Conservation (phyloP, 331 rosid species). For the Erythrophleum ivorense region DNA sequence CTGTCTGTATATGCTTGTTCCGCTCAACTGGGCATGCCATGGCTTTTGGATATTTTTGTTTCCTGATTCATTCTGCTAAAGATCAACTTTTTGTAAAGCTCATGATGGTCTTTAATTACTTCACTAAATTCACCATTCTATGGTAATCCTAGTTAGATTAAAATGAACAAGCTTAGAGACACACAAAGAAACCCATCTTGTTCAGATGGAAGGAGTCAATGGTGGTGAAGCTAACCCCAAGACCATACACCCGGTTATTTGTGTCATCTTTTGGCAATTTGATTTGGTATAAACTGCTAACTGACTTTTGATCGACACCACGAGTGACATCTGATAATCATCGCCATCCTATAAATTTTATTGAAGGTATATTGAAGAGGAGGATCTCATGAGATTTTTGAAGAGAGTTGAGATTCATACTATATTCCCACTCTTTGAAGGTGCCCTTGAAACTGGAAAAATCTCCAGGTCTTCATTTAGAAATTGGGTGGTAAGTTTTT, state of each 20-base stretch:
- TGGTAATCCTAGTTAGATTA: neutral
- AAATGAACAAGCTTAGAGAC: neutral
- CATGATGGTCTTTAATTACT: neutral
- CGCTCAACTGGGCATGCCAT: neutral
- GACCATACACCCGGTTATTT: too few species aligned
- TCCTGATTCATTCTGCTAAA: neutral
- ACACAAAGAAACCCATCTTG: neutral
- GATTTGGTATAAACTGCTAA: too few species aligned
- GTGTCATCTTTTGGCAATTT: too few species aligned
- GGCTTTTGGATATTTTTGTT: neutral
- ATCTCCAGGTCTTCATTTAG: conserved; percentile 75
- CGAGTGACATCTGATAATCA: neutral
- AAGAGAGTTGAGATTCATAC: conserved; percentile 75
- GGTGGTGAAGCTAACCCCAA: too few species aligned
- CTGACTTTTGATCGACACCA: neutral
- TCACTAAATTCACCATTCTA: neutral
- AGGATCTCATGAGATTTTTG: conserved; percentile 76
- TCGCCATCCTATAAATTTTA: neutral
- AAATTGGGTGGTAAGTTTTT: conserved; percentile 80
- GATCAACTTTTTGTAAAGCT: neutral
- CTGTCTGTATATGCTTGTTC: neutral
- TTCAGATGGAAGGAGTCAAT: neutral
- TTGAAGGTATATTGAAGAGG: conserved; percentile 77
- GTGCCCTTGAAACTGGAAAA: conserved; percentile 75
- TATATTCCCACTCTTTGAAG: conserved; percentile 84